These are phyloP conservation scores for Cyberlindnera lachancei DNA, from an alignment of 805 yeast species.

Conservation along the genomic window DNA sequence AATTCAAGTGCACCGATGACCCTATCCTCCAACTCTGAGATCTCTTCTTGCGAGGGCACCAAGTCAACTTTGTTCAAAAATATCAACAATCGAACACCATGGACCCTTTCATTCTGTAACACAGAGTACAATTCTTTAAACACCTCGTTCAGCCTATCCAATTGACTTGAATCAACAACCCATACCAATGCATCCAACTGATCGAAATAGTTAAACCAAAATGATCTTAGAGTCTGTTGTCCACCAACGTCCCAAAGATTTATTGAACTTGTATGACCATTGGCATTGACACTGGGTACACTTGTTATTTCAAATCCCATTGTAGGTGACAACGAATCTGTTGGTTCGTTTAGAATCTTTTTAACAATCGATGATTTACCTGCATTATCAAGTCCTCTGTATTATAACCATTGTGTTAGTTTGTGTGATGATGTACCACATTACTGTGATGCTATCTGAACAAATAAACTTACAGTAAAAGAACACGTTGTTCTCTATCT, in stretches of 20 bases:
- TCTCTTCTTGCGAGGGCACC: constrained; percentile 23
- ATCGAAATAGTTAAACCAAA: constrained; percentile 87
- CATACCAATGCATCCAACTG: constrained; percentile 67
- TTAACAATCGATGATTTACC: constrained; percentile 86
- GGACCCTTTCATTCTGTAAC: constrained; percentile 48
- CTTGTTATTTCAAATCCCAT: constrained; percentile 83
- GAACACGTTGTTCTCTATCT: constrained; percentile 67
- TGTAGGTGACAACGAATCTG: constrained; percentile 67
- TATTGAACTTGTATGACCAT: no score
- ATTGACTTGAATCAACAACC: constrained; percentile 69
- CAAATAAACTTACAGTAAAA: constrained; percentile 36
- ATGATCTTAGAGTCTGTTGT: constrained; percentile 70
- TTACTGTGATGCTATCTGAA: not conserved
- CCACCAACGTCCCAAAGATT: constrained; percentile 92
- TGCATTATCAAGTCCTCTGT: constrained; percentile 73
- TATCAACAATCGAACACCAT: constrained; percentile 61
- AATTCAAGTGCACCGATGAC: constrained; percentile 9
- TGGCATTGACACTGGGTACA: constrained; percentile 29
- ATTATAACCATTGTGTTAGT: no score
- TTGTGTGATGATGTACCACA: no score
- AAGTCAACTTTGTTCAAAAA: constrained; percentile 72
- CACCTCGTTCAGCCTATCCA: constrained; percentile 59
- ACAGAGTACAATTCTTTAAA: constrained; percentile 55
- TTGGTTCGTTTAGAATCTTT: constrained; percentile 41
- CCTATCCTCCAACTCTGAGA: constrained; percentile 8